Conservation (phyloP, 768 basidiomycete species). For the Russula griseocarnosa region DNA sequence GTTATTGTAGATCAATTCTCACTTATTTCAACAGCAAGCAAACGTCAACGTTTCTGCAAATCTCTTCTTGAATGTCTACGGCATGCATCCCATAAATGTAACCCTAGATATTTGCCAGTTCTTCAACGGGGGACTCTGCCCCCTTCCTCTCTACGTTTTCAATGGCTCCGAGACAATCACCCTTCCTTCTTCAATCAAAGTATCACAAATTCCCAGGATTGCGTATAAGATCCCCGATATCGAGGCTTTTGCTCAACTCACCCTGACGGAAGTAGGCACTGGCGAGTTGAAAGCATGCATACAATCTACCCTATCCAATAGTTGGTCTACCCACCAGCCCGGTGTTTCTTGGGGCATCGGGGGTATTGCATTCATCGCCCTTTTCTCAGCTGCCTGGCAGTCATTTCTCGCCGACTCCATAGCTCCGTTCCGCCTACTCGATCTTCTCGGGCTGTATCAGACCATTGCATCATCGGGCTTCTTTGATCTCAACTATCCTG, state of each 20-base stretch:
- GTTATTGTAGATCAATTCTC: constrained; percentile 25
- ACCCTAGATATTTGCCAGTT: constrained; percentile 84
- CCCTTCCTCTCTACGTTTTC: constrained; percentile 77
- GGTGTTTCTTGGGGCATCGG: constrained; percentile 78
- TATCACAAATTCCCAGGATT: constrained; percentile 65
- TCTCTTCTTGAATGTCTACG: constrained; percentile 83
- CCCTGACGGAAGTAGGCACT: constrained; percentile 63
- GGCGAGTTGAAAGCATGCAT: constrained; percentile 81
- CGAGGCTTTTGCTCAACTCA: constrained; percentile 82
- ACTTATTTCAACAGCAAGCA: constrained; percentile 45
- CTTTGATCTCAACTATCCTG: constrained; percentile 83
- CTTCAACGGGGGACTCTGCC: constrained; percentile 78
- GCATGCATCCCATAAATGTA: constrained; percentile 73
- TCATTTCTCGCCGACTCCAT: constrained; percentile 54
- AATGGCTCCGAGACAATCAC: constrained; percentile 71
- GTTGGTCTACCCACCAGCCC: constrained; percentile 71
- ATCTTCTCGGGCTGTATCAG: constrained; percentile 81
- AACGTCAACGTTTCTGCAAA: constrained; percentile 81
- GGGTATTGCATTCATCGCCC: constrained; percentile 57
- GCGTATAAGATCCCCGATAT: constrained; percentile 88
- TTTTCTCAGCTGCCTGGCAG: constrained; percentile 51
- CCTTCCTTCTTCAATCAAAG: constrained; percentile 55
- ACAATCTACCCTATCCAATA: constrained; percentile 89
- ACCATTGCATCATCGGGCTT: constrained; percentile 75
- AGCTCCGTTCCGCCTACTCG: constrained; percentile 73